A percentile compares a stretch with the other conserved stretches of the same genome.
Evolutionary conservation across 2,329 filamentous ascomycete species (phyloP).

Genomic region (Podosphaera aphanis): DNA sequence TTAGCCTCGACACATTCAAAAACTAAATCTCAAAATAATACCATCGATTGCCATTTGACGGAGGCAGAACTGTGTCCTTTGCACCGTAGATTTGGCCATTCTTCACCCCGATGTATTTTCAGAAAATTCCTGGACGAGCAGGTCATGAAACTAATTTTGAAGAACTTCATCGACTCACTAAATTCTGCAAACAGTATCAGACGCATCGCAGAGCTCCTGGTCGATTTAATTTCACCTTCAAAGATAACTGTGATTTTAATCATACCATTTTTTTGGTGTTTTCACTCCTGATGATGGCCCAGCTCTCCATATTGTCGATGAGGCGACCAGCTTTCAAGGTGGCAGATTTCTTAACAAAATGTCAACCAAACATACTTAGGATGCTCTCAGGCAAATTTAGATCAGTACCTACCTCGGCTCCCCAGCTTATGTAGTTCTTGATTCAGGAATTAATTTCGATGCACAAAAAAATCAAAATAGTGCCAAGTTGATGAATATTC

Average conservation of each 20-base stretch:
- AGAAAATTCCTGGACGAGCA: not conserved
- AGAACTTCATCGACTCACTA: not conserved
- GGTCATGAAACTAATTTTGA: not conserved
- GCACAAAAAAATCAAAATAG: not conserved
- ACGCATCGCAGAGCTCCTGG: not conserved
- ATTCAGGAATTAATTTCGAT: not conserved
- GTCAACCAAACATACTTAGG: not conserved
- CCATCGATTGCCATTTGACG: not conserved
- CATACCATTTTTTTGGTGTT: constrained; percentile 2
- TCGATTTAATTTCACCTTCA: not conserved
- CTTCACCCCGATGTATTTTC: not conserved
- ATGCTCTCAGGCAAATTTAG: not conserved
- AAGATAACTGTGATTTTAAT: constrained; percentile 1
- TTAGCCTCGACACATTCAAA: too few relatives aligned
- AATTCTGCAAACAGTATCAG: not conserved
- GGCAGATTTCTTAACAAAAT: constrained; percentile 2
- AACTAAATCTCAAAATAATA: too few relatives aligned
- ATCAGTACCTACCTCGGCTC: not conserved
- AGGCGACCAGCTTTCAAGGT: constrained; percentile 1
- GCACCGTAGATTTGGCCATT: not conserved
- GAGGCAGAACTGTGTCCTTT: not conserved
- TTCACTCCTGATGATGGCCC: constrained; percentile 1
- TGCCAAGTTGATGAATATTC: not conserved
- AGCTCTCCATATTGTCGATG: constrained; percentile 2
- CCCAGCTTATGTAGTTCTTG: not conserved